Evolutionary conservation across 2,329 filamentous ascomycete species (phyloP), one percentile per base, ranked within the genome.

Genomic region (Talaromyces marneffei): DNA sequence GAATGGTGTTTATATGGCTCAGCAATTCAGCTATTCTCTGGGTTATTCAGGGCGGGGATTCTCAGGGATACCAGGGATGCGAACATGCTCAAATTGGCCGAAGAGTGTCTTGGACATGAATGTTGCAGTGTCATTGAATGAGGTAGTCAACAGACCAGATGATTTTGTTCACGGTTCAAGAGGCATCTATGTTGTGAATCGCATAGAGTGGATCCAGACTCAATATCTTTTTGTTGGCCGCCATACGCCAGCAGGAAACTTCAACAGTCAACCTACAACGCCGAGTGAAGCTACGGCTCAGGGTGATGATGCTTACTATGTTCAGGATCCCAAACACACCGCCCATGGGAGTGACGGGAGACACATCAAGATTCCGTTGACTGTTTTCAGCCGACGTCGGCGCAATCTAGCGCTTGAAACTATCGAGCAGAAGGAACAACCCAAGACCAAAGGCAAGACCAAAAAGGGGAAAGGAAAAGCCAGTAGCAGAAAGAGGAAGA

Each of bases 201-300:
- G 91, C 48, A 77, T 88, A 9, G 88, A 95, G 68, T 97, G 92
- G 92, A 92, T 96, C 62, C 91, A 95, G 69, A 92, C 91, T 27
- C 84, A 92, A 46, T 96, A 95, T 73, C 80, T 97, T 1, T 90
- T 96, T 66, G 85, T 90, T 42, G 68, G 76, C 56, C 72, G 72
- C 62, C 50, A 61, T 8, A 54, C 18, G 37, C n/a, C 31, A 20
- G 50, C 10, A 3, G 57, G 16, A 16, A 7, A 29, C 4, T 25
- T 42, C 16, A 25, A 27, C 33, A n/a, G 7, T 7, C 6, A 9
- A 16, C 37, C n/a, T 12, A 25, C n/a, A 25, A 6, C 4, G n/a
- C 10, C 20, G 29, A 25, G 16, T 5, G 7, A 52, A 16, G 10
- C 2, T 40, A 35, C 52, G 40, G 4, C 40, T 42, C 12, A 16